These are phyloP conservation scores for Ceratocystis eucalypticola DNA, from an alignment of 2,329 filamentous ascomycete species.

Conservation along the genomic window DNA sequence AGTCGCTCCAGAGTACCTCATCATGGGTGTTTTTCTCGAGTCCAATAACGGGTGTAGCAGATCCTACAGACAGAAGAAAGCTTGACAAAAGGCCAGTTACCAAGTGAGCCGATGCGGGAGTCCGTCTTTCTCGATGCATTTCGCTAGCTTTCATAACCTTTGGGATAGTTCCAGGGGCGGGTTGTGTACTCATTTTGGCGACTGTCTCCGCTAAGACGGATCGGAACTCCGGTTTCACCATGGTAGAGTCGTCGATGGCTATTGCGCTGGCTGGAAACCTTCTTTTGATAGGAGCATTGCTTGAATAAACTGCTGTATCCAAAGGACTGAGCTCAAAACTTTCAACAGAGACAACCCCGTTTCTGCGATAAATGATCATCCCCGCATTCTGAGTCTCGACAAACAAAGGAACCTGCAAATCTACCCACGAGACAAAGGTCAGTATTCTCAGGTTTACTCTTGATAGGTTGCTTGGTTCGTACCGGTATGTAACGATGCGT, in stretches of 20 bases:
- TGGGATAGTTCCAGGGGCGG: slow-evolving; percentile 19
- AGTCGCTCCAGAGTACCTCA: slow-evolving; percentile 34
- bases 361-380: slow-evolving; percentile 23
- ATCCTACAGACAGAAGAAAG: slow-evolving; percentile 30
- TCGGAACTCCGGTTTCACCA: slow-evolving; percentile 20
- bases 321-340: slow-evolving; percentile 27
- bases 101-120: slow-evolving; percentile 36
- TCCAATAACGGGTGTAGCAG: slow-evolving; percentile 20
- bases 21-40: slow-evolving; percentile 43
- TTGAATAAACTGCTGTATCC: slow-evolving; percentile 23
- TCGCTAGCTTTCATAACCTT: slow-evolving; percentile 26
- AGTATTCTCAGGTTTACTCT: too few species aligned
- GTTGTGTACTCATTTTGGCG: slow-evolving; percentile 25
- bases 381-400: slow-evolving; percentile 28
- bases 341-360: background rate
- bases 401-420: slow-evolving; percentile 22
- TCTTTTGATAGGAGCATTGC: slow-evolving; percentile 24
- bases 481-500: background rate
- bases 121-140: slow-evolving; percentile 31
- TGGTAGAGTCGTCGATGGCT: slow-evolving; percentile 18
- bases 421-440: too few species aligned
- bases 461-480: background rate
- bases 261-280: slow-evolving; percentile 24
- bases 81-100: slow-evolving; percentile 36
- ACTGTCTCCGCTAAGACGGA: slow-evolving; percentile 14